A percentile compares a stretch with the other conserved stretches of the same genome.
Conservation (phyloP, 2,329 filamentous ascomycete species). For the Geosmithia putterillii region DNA sequence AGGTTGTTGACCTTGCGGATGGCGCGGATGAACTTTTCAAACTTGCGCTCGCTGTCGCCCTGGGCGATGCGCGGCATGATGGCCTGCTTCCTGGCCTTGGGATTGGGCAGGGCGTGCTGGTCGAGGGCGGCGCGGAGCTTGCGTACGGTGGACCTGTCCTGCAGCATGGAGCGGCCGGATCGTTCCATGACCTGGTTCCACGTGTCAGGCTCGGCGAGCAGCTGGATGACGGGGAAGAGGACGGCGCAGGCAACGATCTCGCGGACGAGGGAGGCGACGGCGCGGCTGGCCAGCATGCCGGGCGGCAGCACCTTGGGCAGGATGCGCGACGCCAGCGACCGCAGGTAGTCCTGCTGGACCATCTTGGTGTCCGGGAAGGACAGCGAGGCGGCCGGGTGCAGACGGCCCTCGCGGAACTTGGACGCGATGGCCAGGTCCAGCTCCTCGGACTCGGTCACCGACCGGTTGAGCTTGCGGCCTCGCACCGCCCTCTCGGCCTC, state of each 20-base stretch:
- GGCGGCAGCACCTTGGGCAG: conserved; percentile 65
- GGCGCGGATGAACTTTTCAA: conserved; percentile 85
- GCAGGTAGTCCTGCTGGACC: conserved; percentile 79
- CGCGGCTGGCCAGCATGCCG: conserved; percentile 63
- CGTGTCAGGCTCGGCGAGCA: conserved; percentile 82
- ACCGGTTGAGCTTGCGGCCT: conserved; percentile 76
- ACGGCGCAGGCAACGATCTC: conserved; percentile 94
- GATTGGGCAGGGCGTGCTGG: conserved; percentile 78
- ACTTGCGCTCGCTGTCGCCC: conserved; percentile 79
- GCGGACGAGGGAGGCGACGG: conserved; percentile 68
- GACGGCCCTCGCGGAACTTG: conserved; percentile 78
- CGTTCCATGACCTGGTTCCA: conserved; percentile 97
- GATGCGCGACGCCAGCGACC: conserved; percentile 59
- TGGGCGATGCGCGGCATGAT: conserved; percentile 65
- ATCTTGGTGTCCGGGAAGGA: conserved; percentile 74
- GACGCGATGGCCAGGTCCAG: conserved; percentile 89
- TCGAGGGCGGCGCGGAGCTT: conserved; percentile 86
- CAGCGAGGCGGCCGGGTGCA: conserved; percentile 77
- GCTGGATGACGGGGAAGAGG: conserved; percentile 65
- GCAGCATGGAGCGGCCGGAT: conserved; percentile 72
- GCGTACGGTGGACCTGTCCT: conserved; percentile 89
- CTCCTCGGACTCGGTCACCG: conserved; percentile 92
- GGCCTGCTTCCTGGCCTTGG: conserved; percentile 49
- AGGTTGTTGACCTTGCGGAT: conserved; percentile 83
- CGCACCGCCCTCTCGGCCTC: conserved; percentile 79